Percentiles rank a stretch among this genome's conserved stretches.
phyloP scores from a whole-genome alignment of 2,329 filamentous ascomycete genomes.

The Colletotrichum sp. region DNA sequence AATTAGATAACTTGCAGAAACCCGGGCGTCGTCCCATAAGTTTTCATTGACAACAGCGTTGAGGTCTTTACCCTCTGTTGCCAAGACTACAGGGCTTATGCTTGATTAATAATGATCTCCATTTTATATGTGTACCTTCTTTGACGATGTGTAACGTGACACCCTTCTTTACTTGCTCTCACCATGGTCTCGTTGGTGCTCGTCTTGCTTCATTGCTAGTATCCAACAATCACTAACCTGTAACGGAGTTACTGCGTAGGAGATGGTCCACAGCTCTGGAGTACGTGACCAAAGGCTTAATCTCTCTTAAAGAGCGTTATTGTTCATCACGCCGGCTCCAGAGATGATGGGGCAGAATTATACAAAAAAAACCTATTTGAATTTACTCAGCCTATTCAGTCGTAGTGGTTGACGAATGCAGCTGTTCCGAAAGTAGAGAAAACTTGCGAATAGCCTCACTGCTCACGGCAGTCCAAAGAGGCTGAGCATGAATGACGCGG shows the following conservation, averaged over 20 bases:
- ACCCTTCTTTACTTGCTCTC: neutral
- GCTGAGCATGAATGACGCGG: neutral
- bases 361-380: neutral
- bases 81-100: neutral
- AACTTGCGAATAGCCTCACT: neutral
- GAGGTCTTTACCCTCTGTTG: neutral
- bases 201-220: neutral
- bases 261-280: neutral
- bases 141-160: neutral
- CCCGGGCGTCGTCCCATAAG: neutral
- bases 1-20: neutral
- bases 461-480: neutral
- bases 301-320: rapidly evolving
- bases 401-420: neutral
- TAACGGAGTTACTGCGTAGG: rapidly evolving
- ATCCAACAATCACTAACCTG: neutral
- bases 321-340: neutral
- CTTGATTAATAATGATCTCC: no score
- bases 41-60: neutral
- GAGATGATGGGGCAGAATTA: neutral
- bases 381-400: neutral
- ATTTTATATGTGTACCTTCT: neutral
- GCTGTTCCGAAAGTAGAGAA: neutral
- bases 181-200: neutral
- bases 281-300: neutral